Percentiles rank a stretch among this genome's conserved stretches.
Conservation (phyloP, 2,329 filamentous ascomycete genomes). For the Pyrenophora graminea region DNA sequence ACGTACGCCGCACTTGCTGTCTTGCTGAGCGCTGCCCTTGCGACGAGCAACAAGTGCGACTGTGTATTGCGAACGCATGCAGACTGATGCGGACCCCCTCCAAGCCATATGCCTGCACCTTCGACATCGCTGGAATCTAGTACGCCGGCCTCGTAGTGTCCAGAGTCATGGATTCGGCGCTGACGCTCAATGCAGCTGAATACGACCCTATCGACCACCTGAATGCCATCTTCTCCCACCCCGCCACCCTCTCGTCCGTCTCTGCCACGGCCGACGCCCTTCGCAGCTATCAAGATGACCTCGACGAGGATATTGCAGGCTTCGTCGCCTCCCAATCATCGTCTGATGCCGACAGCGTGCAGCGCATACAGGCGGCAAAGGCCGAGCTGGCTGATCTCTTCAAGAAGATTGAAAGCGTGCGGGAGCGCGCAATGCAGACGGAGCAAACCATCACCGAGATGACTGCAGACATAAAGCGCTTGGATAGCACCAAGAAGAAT, state of each 20-base stretch:
- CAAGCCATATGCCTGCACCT: conserved; percentile 44
- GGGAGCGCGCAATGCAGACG: conserved; percentile 84
- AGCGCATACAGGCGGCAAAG: conserved; percentile 89
- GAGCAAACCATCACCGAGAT: conserved; percentile 97
- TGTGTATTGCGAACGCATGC: conserved; percentile 33
- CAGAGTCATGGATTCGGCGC: conserved; percentile 20
- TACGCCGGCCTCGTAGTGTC: conserved; percentile 25
- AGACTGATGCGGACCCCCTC: conserved; percentile 43
- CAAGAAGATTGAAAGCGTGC: conserved; percentile 91
- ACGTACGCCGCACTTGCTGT: neutral
- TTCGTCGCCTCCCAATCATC: conserved; percentile 78
- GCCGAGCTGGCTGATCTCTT: conserved; percentile 87
- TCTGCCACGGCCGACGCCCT: conserved; percentile 74
- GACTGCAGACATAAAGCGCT: conserved; percentile 97
- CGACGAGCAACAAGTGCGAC: conserved; percentile 20
- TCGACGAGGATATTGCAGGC: conserved; percentile 75
- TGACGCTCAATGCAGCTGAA: conserved; percentile 61
- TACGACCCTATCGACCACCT: conserved; percentile 94
- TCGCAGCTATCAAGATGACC: conserved; percentile 75
- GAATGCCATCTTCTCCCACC: conserved; percentile 90
- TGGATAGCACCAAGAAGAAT: conserved; percentile 96
- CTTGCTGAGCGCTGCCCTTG: neutral
- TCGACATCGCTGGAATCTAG: conserved; percentile 46
- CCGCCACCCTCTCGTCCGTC: conserved; percentile 80
- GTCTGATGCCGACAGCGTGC: conserved; percentile 83